phyloP scores from a whole-genome alignment of 495 filamentous ascomycete genomes.

The Annulohypoxylon bovei region DNA sequence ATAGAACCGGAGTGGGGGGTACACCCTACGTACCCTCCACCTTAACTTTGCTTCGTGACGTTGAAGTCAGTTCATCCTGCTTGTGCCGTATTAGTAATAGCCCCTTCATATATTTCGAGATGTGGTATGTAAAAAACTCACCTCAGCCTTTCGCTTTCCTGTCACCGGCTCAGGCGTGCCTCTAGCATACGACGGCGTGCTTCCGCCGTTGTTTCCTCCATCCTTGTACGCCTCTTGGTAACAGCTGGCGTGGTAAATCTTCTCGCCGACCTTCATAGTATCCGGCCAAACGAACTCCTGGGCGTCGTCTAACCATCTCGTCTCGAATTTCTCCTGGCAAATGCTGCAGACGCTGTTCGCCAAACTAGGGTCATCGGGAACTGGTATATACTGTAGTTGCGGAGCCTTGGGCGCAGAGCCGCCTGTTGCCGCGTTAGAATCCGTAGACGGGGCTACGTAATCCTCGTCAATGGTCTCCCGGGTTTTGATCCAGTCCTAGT shows the following conservation, averaged over 20 bases:
- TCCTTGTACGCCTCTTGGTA: conserved; percentile 84
- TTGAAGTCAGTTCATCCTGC: conserved; percentile 46
- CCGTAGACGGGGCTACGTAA: conserved; percentile 49
- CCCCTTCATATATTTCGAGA: neutral
- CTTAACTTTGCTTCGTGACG: conserved; percentile 42
- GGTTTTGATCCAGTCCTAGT: conserved; percentile 86
- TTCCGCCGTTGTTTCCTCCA: conserved; percentile 58
- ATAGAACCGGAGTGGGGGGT: neutral
- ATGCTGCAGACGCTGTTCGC: conserved; percentile 84
- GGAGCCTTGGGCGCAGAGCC: conserved; percentile 51
- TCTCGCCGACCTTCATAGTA: conserved; percentile 76
- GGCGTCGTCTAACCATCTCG: conserved; percentile 84
- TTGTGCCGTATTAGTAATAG: conserved; percentile 41
- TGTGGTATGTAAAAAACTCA: conserved; percentile 48
- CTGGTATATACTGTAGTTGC: conserved; percentile 78
- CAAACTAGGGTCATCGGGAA: conserved; percentile 77
- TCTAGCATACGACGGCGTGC: conserved; percentile 56
- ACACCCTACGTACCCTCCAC: conserved; percentile 37
- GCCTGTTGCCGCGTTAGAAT: conserved; percentile 27
- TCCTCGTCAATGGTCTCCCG: conserved; percentile 77
- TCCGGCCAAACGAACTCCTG: conserved; percentile 99
- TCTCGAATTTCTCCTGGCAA: conserved; percentile 94
- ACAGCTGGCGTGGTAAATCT: conserved; percentile 90
- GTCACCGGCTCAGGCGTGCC: conserved; percentile 72
- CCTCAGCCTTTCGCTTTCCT: conserved; percentile 82